phyloP scores from a whole-genome alignment of 2,329 filamentous ascomycete species.

The Trichophyton equinum region DNA sequence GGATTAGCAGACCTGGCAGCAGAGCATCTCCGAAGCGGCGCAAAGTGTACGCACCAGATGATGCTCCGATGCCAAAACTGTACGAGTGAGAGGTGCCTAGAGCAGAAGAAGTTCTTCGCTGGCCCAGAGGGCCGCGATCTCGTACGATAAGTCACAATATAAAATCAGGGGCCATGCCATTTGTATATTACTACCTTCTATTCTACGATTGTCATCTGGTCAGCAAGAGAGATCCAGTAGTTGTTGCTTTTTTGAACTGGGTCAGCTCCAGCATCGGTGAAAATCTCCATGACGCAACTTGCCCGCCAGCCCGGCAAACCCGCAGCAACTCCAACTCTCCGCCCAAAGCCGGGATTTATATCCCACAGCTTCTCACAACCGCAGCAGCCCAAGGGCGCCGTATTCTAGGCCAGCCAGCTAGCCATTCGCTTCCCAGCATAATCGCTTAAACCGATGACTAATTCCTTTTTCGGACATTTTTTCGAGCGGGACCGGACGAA shows the following conservation, averaged over 20 bases:
- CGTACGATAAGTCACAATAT: constrained; percentile 17
- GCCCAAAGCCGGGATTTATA: not conserved
- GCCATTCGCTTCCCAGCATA: too few relatives aligned
- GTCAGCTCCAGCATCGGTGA: not conserved
- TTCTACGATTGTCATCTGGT: not conserved
- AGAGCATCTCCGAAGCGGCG: constrained; percentile 58
- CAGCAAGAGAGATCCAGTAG: not conserved
- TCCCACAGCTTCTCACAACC: not conserved
- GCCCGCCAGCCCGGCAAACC: not conserved
- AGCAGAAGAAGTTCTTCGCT: constrained; percentile 55
- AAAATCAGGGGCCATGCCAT: not conserved
- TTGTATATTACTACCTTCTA: not conserved
- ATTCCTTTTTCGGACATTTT: not conserved
- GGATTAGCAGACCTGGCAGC: constrained; percentile 81
- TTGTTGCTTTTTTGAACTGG: not conserved
- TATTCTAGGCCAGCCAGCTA: not conserved
- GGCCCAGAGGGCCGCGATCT: constrained; percentile 26
- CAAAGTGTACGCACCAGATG: constrained; percentile 73
- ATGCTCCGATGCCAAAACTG: constrained; percentile 83
- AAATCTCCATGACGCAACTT: not conserved
- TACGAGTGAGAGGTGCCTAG: constrained; percentile 73
- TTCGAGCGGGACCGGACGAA: constrained; percentile 2
- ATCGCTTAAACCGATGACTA: not conserved
- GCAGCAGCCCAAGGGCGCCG: not conserved
- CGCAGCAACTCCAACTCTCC: not conserved